Conservation (phyloP, 177 flowering plant genomes). For the Telopea speciosissima region DNA sequence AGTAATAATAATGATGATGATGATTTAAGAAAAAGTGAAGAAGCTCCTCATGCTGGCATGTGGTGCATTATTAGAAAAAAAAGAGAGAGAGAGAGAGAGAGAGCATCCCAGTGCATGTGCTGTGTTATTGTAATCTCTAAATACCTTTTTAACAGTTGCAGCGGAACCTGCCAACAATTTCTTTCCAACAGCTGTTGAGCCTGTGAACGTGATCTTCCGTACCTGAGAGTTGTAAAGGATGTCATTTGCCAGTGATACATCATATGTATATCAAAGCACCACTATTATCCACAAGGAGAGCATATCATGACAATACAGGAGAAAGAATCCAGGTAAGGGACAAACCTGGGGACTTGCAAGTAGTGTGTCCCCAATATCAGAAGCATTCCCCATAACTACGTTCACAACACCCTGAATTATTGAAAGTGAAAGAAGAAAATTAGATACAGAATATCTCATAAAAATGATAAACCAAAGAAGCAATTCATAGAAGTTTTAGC, state of each 20-base stretch:
- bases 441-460: slow-evolving; percentile 8
- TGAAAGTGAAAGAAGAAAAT: slow-evolving; percentile 7
- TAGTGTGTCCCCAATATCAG: slow-evolving; percentile 83
- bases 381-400: slow-evolving; percentile 93
- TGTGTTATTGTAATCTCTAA: not conserved
- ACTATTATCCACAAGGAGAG: not conserved
- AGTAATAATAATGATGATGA: too few species aligned
- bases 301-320: not conserved
- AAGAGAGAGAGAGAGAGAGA: too few species aligned
- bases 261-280: not conserved
- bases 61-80: not conserved
- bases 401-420: slow-evolving; percentile 73
- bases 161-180: slow-evolving; percentile 98
- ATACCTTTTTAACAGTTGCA: slow-evolving; percentile 84
- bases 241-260: slow-evolving; percentile 3
- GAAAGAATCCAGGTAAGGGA: not conserved
- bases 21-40: not conserved
- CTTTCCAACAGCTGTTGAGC: slow-evolving; percentile 98
- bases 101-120: too few species aligned
- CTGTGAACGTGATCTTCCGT: slow-evolving; percentile 94
- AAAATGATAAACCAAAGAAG: not conserved
- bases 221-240: slow-evolving; percentile 39
- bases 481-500: not conserved
- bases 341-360: slow-evolving; percentile 73
- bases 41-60: not conserved